Conservation (phyloP, 768 basidiomycete genomes). For the Lyophyllum decastes region DNA sequence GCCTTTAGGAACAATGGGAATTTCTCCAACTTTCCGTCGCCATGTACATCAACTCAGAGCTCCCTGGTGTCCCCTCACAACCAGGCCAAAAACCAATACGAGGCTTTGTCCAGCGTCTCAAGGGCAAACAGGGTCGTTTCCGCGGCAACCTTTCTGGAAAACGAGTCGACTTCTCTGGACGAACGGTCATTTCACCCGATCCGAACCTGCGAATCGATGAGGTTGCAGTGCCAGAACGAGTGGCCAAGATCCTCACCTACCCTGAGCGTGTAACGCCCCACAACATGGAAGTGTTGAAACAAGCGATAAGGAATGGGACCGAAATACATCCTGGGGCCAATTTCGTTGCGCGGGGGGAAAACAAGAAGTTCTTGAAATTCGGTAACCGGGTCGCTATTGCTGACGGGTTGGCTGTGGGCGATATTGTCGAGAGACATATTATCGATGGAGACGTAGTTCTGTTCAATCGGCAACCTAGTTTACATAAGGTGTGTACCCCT, state of each 20-base stretch:
- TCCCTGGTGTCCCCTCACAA: constrained; percentile 88
- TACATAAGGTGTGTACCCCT: constrained; percentile 73
- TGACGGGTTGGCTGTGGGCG: constrained; percentile 81
- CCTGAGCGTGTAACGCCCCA: constrained; percentile 93
- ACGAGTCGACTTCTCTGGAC: constrained; percentile 97
- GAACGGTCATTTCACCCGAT: constrained; percentile 98
- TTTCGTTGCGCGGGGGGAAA: constrained; percentile 82
- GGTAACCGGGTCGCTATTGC: constrained; percentile 82
- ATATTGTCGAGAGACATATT: constrained; percentile 93
- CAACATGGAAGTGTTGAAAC: constrained; percentile 77
- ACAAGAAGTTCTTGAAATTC: constrained; percentile 89
- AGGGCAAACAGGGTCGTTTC: constrained; percentile 99
- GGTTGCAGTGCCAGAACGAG: constrained; percentile 94
- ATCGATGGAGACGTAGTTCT: constrained; percentile 94
- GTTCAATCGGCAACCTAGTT: constrained; percentile 98
- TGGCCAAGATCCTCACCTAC: constrained; percentile 93
- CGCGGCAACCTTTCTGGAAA: constrained; percentile 98
- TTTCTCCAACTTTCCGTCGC: constrained; percentile 93
- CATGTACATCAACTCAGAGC: constrained; percentile 97
- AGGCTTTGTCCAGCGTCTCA: constrained; percentile 96
- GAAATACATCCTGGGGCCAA: constrained; percentile 96
- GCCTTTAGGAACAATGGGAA: constrained; percentile 92
- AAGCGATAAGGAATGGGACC: constrained; percentile 84
- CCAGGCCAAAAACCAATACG: constrained; percentile 93
- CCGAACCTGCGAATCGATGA: constrained; percentile 99